phyloP scores from a whole-genome alignment of 352 stramenopile genomes.

The Globisporangium takayamanum region DNA sequence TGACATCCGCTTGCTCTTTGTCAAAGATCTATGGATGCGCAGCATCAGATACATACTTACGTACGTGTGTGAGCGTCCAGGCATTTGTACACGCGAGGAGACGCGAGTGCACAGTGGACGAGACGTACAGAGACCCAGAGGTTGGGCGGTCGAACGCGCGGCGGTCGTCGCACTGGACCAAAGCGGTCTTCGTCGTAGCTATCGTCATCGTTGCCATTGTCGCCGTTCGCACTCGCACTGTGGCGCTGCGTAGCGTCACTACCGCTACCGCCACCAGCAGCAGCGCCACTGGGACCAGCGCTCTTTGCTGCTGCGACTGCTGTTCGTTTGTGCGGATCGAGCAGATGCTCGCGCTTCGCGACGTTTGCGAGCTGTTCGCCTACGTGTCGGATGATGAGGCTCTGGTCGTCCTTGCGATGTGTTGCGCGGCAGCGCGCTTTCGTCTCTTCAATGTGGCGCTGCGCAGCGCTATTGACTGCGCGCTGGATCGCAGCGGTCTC shows the following conservation, averaged over 20 bases:
- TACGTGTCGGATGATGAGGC: conserved; percentile 57
- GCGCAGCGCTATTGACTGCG: conserved; percentile 19
- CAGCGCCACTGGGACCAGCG: too few relatives aligned
- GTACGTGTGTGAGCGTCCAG: not conserved
- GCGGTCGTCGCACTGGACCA: conserved; percentile 35
- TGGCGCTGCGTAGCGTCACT: too few relatives aligned
- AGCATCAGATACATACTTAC: not conserved
- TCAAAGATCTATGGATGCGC: conserved; percentile 35
- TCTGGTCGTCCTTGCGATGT: conserved; percentile 18
- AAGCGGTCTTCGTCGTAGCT: conserved; percentile 59
- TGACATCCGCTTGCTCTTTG: conserved; percentile 46
- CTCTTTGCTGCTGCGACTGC: not conserved
- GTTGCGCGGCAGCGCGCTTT: conserved; percentile 20
- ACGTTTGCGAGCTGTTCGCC: conserved; percentile 51
- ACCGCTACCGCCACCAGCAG: too few relatives aligned
- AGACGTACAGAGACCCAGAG: conserved; percentile 44
- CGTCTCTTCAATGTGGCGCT: conserved; percentile 26
- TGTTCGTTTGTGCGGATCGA: conserved; percentile 6
- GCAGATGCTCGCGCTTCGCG: conserved; percentile 14
- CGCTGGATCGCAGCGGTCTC: conserved; percentile 34
- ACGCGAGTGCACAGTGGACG: not conserved
- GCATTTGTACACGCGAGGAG: not conserved
- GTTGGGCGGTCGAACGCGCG: conserved; percentile 39
- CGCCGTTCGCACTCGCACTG: not conserved
- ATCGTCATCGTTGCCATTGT: conserved; percentile 18